Conservation (phyloP, 1,139 yeast species). For the Yamadazyma conglobata region DNA sequence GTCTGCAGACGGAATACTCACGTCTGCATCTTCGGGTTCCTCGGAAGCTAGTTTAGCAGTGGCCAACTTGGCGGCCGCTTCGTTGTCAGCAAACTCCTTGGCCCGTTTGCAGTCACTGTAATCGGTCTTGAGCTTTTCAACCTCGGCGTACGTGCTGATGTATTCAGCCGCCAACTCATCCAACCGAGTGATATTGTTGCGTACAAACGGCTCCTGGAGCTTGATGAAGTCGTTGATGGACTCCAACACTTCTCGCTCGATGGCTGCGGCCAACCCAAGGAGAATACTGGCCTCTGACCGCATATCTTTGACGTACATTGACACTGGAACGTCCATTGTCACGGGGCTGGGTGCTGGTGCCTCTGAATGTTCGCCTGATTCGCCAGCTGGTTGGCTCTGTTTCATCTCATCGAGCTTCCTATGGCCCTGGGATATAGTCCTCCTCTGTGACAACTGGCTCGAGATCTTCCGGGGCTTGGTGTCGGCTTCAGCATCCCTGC, state of each 20-base stretch:
- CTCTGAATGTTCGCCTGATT: no score
- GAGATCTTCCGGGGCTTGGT: no score
- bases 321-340: conserved; percentile 14
- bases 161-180: conserved; percentile 27
- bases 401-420: conserved; percentile 7
- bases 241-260: conserved; percentile 37
- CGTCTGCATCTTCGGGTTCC: conserved; percentile 3
- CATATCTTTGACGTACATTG: conserved; percentile 16
- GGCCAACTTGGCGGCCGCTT: conserved; percentile 10
- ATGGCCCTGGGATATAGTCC: conserved; percentile 14
- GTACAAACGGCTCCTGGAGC: conserved; percentile 34
- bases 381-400: neutral
- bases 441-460: conserved; percentile 5
- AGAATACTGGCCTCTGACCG: conserved; percentile 24
- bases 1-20: conserved; percentile 2
- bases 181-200: conserved; percentile 23
- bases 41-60: conserved; percentile 2
- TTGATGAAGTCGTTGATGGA: conserved; percentile 36
- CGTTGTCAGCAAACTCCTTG: conserved; percentile 26
- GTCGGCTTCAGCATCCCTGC: neutral
- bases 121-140: conserved; percentile 29
- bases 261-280: conserved; percentile 28
- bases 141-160: conserved; percentile 19
- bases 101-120: conserved; percentile 31
- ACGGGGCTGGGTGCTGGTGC: no score